Evolutionary conservation across 2,329 filamentous ascomycete species (phyloP), one percentile per base, ranked within the genome.

Genomic region (Hypoxylon sp.): DNA sequence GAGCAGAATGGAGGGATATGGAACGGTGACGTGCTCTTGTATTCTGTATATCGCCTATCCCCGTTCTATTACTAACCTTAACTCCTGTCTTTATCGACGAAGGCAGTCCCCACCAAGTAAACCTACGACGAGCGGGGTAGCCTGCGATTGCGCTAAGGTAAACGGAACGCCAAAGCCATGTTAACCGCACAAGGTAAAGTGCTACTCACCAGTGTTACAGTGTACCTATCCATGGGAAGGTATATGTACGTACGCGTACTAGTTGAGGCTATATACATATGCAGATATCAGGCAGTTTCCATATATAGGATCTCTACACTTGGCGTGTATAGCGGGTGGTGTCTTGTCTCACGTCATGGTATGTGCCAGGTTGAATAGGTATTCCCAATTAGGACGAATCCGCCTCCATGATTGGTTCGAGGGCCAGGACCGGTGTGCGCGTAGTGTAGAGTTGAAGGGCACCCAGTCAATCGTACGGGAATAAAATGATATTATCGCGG

Each of bases 21-120:
- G 28, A 4, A 64, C 22, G 40, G 48, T 66, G 51, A 64, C 54
- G 55, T 63, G 63, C 58, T 65, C 28, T 54, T 40, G 30, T 55
- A 59, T 14, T 26, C 24, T 26, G 24, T 26, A 28, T 20, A 46
- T 51, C 46, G 30, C 28, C 52, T 40, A 33, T 38, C 40, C 40
- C 20, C n/a, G 24, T n/a, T n/a, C n/a, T n/a, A n/a, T n/a, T n/a
- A n/a, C n/a, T 42, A 40, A 46, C 22, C n/a, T n/a, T 44, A 40
- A 8, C 55, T n/a, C 32, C 20, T 38, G 24, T 16, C 44, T 22
- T 42, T 52, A 57, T 61, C 42, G 16, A 30, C n/a, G 28, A 56
- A 54, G n/a, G n/a, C n/a, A 30, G 30, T 40, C 59, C 51, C 51
- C 22, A 33, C 53, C 3, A 16, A 12, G 32, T 46, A 32, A 14